A percentile compares a stretch with the other conserved stretches of the same genome.
Evolutionary conservation across 2,329 filamentous ascomycete species (phyloP).

Genomic region (Aspergillus sp.): DNA sequence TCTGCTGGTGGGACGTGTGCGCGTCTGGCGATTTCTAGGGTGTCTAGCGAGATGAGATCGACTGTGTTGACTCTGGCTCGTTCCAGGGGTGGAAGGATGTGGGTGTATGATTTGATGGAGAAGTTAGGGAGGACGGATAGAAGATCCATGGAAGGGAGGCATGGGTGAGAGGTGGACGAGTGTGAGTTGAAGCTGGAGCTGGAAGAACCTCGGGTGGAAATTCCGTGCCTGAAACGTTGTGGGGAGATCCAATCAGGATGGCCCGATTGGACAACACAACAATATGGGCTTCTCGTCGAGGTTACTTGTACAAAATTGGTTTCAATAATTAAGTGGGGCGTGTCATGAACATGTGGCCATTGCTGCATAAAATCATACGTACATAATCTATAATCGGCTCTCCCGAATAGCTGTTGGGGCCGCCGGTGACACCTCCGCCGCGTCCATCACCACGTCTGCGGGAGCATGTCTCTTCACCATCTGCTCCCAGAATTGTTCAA

Average conservation of each 20-base stretch:
- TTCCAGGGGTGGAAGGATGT: constrained; percentile 78
- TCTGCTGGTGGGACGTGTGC: constrained; percentile 79
- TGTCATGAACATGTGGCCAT: not conserved
- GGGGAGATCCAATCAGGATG: not conserved
- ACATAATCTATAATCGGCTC: constrained; percentile 5
- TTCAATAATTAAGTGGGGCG: not conserved
- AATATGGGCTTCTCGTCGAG: not conserved
- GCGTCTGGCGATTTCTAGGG: constrained; percentile 79
- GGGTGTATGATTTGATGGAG: constrained; percentile 66
- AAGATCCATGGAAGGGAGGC: constrained; percentile 61
- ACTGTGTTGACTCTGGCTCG: constrained; percentile 72
- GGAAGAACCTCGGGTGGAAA: too few species aligned
- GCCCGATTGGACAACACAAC: not conserved
- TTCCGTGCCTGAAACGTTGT: not conserved
- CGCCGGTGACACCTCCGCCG: not conserved
- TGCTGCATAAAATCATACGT: not conserved
- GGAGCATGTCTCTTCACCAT: not conserved
- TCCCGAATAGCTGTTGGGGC: not conserved
- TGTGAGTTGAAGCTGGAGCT: not conserved
- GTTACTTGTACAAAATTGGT: not conserved
- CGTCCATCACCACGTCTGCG: not conserved
- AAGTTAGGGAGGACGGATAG: constrained; percentile 79
- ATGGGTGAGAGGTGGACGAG: not conserved
- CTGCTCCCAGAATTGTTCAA: constrained; percentile 11
- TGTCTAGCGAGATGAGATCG: constrained; percentile 83